phyloP scores from a whole-genome alignment of 371 early-diverging fungal genomes.

The Blastocladiella emersonii region DNA sequence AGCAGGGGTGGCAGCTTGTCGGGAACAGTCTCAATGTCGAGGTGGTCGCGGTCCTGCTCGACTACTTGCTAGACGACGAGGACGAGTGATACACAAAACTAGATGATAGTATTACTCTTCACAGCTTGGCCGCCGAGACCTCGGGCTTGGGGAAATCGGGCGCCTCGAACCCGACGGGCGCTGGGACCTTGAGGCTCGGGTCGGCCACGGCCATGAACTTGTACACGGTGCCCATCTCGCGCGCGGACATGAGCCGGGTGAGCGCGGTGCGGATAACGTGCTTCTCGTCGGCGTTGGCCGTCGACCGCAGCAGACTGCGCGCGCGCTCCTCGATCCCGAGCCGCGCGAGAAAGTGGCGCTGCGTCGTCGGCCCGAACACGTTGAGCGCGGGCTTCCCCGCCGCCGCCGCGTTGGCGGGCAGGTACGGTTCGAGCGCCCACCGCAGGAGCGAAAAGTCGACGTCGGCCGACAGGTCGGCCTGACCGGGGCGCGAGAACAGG shows the following conservation, averaged over 20 bases:
- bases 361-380: slow-evolving; percentile 68
- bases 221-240: slow-evolving; percentile 65
- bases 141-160: neutral
- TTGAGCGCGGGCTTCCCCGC: neutral
- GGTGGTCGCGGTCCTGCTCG: neutral
- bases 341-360: slow-evolving; percentile 58
- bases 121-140: too few species aligned
- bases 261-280: neutral
- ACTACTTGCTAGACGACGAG: neutral
- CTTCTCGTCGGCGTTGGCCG: slow-evolving; percentile 33
- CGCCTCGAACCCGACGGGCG: neutral
- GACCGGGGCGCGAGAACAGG: slow-evolving; percentile 65
- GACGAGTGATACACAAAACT: too few species aligned
- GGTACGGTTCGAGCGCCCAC: slow-evolving; percentile 36
- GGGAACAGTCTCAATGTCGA: neutral
- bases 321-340: slow-evolving; percentile 75
- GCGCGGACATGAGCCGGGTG: slow-evolving; percentile 48
- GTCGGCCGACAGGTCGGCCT: slow-evolving; percentile 79
- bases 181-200: too few species aligned
- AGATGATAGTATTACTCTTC: too few species aligned
- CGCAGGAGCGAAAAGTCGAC: slow-evolving; percentile 76
- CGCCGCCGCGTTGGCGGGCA: slow-evolving; percentile 9
- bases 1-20: neutral
- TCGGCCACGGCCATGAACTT: slow-evolving; percentile 43
- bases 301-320: slow-evolving; percentile 48